Base-by-base conservation (phyloP, 805 yeast genomes). In the Phaffomyces antillensis region DNA sequence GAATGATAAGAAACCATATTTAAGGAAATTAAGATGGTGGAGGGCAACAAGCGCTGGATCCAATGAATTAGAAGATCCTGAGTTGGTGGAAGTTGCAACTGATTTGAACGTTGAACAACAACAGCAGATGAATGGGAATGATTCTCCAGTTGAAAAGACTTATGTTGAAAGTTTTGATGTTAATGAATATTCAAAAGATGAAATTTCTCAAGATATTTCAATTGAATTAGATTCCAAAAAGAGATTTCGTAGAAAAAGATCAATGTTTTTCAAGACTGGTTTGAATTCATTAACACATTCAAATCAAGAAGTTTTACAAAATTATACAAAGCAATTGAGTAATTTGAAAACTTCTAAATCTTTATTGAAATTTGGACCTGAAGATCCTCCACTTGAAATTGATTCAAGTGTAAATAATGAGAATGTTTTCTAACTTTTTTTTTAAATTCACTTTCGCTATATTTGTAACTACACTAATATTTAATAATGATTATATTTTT, bases 11-110 rank as follows among this genome's bases (percentile, higher is more conserved):
- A 32, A 16, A 26, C 39, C 30, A 30, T 9, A 38, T 20, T 32
- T 43, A 16, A 25, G 40, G 6, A 37, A 37, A 18, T 35, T 46
- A 25, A 36, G 39, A n/a, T 39, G 43, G 41, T 46, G 52, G 50
- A 41, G 18, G 28, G 31, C 47, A 7, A 24, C 41, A 16, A 5
- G 31, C 20, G 33, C 38, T 15, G 41, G n/a, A 9, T 13, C 13
- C 9, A 25, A 25, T 4, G 4, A 15, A 20, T 20, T 20, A 11
- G 7, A 15, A 6, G 23, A 6, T 7, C 43, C 47, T 15, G 47
- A 40, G 33, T 18, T 44, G 7, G 26, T 36, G 7, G 43, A 40
- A 7, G 41, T 40, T 24, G 26, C n/a, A 13, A 16, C 41, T n/a
- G 35, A 20, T 5, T 26, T 36, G 11, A 30, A 17, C 16, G 40